Evolutionary conservation across 768 basidiomycete genomes (phyloP), one percentile per base, ranked within the genome.

Genomic region (Boletus rex-veris): DNA sequence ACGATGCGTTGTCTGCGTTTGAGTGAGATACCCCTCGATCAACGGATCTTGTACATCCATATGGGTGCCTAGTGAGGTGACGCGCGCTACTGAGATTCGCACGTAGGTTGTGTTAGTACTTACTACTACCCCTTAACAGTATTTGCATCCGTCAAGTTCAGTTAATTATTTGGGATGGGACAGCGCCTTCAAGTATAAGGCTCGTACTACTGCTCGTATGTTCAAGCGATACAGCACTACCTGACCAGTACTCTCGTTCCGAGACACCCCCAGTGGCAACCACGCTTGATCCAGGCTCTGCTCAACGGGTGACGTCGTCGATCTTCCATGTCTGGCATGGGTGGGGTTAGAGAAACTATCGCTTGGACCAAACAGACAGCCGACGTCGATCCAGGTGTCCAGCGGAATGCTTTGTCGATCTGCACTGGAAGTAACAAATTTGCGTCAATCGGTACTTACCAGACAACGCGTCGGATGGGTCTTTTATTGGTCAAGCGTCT

Each of bases 331-430:
- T 64, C 63, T 5, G 60, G 56, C 11, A 10, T 19, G 15, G 14
- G n/a, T 50, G 0, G 65, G 65, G 1, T 15, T 55, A 16, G 65
- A 60, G 3, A 69, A 70, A 43, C 62, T 62, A 4, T 65, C 65
- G 30, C 63, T 68, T 16, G 69, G 60, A 31, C 68, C 48, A 6
- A 52, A 57, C 15, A 71, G 71, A 39, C 69, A 76, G 33, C 76
- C 77, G 18, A 64, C 66, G 18, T 77, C 74, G 18, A 75, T 77
- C 76, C 74, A 77, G 44, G 70, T 76, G 18, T 60, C 73, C 19
- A 64, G 61, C 38, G 68, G 57, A 5, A 37, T 16, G 36, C 58
- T 15, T 45, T 64, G 10, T 33, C 41, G n/a, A 44, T 54, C 3
- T 19, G 19, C 19, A 19, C 19, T 19, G 58, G 62, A 18, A 38